These are phyloP conservation scores for Eragrostis curvula DNA, from an alignment of 176 grass and related monocot genomes.

Conservation along the genomic window DNA sequence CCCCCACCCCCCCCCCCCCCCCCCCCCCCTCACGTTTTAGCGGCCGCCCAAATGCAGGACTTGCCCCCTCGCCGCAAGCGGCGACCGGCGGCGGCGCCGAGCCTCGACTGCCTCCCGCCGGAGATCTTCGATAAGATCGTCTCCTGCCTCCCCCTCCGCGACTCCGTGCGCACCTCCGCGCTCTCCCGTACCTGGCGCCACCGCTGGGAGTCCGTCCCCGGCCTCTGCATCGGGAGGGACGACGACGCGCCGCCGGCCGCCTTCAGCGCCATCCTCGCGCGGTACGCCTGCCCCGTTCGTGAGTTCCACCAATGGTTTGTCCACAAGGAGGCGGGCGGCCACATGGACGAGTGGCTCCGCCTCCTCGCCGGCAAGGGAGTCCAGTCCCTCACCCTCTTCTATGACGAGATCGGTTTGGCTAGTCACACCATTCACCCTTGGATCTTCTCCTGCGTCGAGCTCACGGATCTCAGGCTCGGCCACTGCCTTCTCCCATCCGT, in stretches of 20 bases:
- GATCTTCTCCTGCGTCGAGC: constrained; percentile 8
- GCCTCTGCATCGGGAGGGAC: too few relatives aligned
- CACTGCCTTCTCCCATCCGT: not conserved
- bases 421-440: too few relatives aligned
- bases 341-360: not conserved
- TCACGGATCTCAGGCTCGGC: not conserved
- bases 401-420: not conserved
- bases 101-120: not conserved
- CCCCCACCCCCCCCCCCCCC: too few relatives aligned
- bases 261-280: not conserved
- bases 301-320: not conserved
- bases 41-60: not conserved
- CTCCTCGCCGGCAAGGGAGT: constrained; percentile 19
- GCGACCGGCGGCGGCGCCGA: not conserved
- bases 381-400: not conserved
- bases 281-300: not conserved
- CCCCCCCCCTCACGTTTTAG: too few relatives aligned
- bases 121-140: not conserved
- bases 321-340: too few relatives aligned
- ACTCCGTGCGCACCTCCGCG: not conserved
- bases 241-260: too few relatives aligned
- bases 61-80: not conserved
- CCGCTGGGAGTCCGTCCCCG: not conserved
- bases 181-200: not conserved
- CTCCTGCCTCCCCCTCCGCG: not conserved